Base-by-base conservation (phyloP, 2,329 filamentous ascomycete genomes). In the Fusarium nodosum region DNA sequence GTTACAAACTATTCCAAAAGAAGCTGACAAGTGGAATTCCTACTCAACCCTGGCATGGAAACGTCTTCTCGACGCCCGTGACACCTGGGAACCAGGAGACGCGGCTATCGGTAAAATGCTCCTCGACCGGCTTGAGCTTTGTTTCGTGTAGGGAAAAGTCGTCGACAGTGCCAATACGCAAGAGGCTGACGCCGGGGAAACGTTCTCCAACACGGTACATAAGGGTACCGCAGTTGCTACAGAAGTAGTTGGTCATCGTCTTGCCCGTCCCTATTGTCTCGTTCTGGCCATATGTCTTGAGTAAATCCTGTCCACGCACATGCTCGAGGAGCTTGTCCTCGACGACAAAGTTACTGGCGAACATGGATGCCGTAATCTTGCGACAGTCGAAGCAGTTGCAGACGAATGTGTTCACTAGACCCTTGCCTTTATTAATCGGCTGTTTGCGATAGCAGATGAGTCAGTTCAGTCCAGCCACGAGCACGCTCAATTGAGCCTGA, bases 281-380 rank as follows among this genome's bases (percentile, higher is more conserved):
- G 4, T 70, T 71, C 68, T 88, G 84, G 6, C 72, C 68, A 60
- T 78, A 89, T 1, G 72, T 66, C 20, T 75, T 85, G 15, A 90
- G 79, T 30, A 82, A 84, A 1, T 86, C 83, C 6, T 78, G 76
- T 11, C 88, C 87, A 15, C 87, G 85, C 0, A 86, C 12, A 68
- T 87, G 83, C 47, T 74, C 81, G 0, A 88, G 68, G 59, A 83
- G 60, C 1, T 74, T 71, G 72, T 87, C 80, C 13, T 72, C 65
- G 41, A 88, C 76, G 60, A 81, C 81, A 72, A 90, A 88, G 77
- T 87, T 89, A 55, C 86, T 84, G 4, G 86, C 84, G 77, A 88
- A 89, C 84, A 89, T 88, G 1, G 87, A 88, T 0, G 87, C 86
- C 0, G 86, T 89, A 63, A 90, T 81, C 71, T 90, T 90, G 72